Evolutionary conservation across 495 filamentous ascomycete genomes (phyloP), one percentile per base, ranked within the genome.

Genomic region (Trichoderma gamsii): DNA sequence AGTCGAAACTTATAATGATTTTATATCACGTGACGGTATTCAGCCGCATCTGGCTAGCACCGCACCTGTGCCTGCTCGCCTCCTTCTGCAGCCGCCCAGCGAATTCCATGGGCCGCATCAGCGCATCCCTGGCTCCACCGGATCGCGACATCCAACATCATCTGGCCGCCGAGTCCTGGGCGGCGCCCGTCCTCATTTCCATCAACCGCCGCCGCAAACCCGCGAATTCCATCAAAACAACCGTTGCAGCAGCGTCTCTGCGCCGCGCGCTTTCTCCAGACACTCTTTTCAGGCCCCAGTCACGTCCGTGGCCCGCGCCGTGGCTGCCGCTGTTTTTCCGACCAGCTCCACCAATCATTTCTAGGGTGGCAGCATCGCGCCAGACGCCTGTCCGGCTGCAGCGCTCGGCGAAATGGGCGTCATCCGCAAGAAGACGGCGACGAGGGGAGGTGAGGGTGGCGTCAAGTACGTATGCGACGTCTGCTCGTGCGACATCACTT

Each of bases 381-480:
- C 38, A 56, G 32, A 44, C 67, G 59, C n/a, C 23, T 23, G 46
- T 63, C 5, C 15, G 27, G 32, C 32, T 59, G 51, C 63, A 13
- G 27, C n/a, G 7, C 56, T 15, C 68, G 27, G 41, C 56, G 73
- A 59, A 21, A 98, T 98, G 94, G 94, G 93, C 74, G 90, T 97
- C 76, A 97, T 97, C 79, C 89, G 92, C 75, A 97, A 97, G 84
- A 97, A 97, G 81, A 93, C 92, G 68, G 91, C 91, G 70, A 85
- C 89, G 69, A 86, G 92, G 73, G 92, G 92, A 59, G 93, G 90
- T 13, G 94, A 97, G 73, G 93, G 93, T 25, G 94, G 94, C 68
- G 89, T 94, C 61, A 70, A 97, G 75, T 97, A 92, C 73, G 90
- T 96, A 66, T 98, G 94, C 81, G 94, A 99, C 78, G 88, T 96